Evolutionary conservation across 2,329 filamentous ascomycete species (phyloP), one percentile per base, ranked within the genome.

Genomic region (Fusarium staphyleae): DNA sequence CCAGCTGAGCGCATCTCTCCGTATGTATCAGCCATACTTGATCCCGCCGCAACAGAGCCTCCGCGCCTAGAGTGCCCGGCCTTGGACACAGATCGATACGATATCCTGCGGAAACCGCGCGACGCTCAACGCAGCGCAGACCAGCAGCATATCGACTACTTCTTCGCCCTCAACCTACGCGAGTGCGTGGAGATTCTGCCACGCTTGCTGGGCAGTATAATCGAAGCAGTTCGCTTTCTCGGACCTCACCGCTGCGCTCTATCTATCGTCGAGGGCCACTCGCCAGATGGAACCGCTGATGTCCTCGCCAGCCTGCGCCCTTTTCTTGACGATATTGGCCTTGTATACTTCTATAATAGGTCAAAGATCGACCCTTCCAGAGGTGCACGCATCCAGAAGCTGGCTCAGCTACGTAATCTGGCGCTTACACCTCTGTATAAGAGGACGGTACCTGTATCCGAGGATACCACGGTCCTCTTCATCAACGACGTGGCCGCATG

Each of bases 261-360:
- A 1, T 84, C 81, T 1, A 78, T 85, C 16, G 74, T 85, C 11
- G 82, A 85, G 57, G 82, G 82, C 11, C 74, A 80, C 60, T 85
- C 82, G 0, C 62, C 74, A 15, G 82, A 86, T 52, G 81, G 81
- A 5, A 85, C 83, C 0, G 74, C 65, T 28, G 79, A 83, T 28
- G 71, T 85, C 7, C 73, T 86, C 2, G 49, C 69, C 2, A 69
- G 71, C 0, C 64, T 86, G 6, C 66, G 66, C 1, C 62, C 70
- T 1, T 69, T 72, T 3, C 63, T 86, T 0, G 65, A 76, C 11
- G 61, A 59, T 0, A 37, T 78, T 0, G 75, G 75, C 3, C 57
- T 73, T 2, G 51, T 58, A 1, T 85, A 81, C 62, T 71, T 75
- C 52, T 74, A 81, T 44, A 65, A 67, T 4, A 66, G 71, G 3